A percentile compares a stretch with the other conserved stretches of the same genome.
Evolutionary conservation across 2,329 filamentous ascomycete species (phyloP).

Genomic region (Amauroascus verrucosus): DNA sequence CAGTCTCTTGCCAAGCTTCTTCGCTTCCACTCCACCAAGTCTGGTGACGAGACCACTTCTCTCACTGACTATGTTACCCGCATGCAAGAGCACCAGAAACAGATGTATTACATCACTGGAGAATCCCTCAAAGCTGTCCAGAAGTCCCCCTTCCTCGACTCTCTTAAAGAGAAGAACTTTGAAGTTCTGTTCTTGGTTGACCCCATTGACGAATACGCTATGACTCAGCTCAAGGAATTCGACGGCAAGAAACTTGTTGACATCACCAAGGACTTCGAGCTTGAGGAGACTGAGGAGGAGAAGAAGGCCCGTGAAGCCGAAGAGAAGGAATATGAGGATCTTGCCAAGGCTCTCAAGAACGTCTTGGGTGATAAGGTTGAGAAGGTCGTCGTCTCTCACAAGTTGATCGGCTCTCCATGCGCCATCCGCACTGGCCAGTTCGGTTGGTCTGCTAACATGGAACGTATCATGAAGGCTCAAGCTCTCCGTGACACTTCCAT

Average conservation of each 20-base stretch:
- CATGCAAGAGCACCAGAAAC: slow-evolving; percentile 99
- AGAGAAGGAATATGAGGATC: slow-evolving; percentile 94
- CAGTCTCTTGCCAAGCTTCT: slow-evolving; percentile 88
- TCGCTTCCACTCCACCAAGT: slow-evolving; percentile 98
- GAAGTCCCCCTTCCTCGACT: slow-evolving; percentile 98
- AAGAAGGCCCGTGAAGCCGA: slow-evolving; percentile 89
- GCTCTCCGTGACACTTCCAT: slow-evolving; percentile 99
- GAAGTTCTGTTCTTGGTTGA: slow-evolving; percentile 99
- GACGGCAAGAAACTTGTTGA: slow-evolving; percentile 99
- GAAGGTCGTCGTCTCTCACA: slow-evolving; percentile 99
- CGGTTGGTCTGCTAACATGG: slow-evolving; percentile 99
- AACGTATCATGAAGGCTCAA: slow-evolving; percentile 99
- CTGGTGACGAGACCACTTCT: slow-evolving; percentile 88
- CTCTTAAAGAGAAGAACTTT: slow-evolving; percentile 97
- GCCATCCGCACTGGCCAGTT: slow-evolving; percentile 99
- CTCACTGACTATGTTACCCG: slow-evolving; percentile 96
- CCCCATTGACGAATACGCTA: slow-evolving; percentile 98
- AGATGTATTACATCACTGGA: slow-evolving; percentile 99
- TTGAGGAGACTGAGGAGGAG: slow-evolving; percentile 99
- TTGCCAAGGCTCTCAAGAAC: slow-evolving; percentile 98
- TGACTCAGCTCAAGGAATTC: slow-evolving; percentile 99
- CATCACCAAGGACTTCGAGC: slow-evolving; percentile 99
- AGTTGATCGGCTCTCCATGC: slow-evolving; percentile 87
- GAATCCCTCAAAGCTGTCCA: slow-evolving; percentile 97
- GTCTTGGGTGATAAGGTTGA: slow-evolving; percentile 98